Percentiles rank a stretch among this genome's conserved stretches.
Evolutionary conservation across 2,329 filamentous ascomycete species (phyloP).

Genomic region (Neurospora sp.): DNA sequence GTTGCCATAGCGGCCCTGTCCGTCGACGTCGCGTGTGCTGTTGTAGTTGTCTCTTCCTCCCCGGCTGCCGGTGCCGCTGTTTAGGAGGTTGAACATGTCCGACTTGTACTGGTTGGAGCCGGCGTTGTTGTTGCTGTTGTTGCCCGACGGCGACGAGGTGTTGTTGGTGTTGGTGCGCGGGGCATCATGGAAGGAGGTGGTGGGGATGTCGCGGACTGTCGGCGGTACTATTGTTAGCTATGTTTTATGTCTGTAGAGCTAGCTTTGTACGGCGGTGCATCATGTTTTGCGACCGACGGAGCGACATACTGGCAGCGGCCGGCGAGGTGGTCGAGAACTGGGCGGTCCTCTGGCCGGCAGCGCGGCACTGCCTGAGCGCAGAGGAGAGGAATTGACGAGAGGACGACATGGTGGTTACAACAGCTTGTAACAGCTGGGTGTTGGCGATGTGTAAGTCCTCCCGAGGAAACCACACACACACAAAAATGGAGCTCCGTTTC

Average conservation of each 20-base stretch:
- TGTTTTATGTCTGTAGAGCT: not conserved
- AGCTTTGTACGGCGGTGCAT: not conserved
- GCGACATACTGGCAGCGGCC: conserved; percentile 4
- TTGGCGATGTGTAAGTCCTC: conserved; percentile 2
- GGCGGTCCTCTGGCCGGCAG: not conserved
- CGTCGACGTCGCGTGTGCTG: not conserved
- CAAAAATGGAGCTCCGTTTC: not conserved
- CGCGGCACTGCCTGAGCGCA: conserved; percentile 10
- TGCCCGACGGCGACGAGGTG: not conserved
- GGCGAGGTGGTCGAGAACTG: conserved; percentile 9
- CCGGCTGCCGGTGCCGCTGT: not conserved
- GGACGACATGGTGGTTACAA: conserved; percentile 9
- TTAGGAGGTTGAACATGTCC: not conserved
- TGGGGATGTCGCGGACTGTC: not conserved
- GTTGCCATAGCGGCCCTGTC: not conserved
- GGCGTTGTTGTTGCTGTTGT: not conserved
- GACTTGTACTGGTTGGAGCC: not conserved
- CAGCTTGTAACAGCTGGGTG: not conserved
- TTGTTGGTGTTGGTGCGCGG: not conserved
- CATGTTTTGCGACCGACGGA: not conserved
- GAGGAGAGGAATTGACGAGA: conserved; percentile 15
- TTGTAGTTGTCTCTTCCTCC: not conserved
- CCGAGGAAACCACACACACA: not conserved
- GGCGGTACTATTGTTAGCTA: not conserved
- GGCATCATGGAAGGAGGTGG: not conserved